These are phyloP conservation scores for Coprinellus micaceus DNA, from an alignment of 768 basidiomycete species.

Conservation along the genomic window DNA sequence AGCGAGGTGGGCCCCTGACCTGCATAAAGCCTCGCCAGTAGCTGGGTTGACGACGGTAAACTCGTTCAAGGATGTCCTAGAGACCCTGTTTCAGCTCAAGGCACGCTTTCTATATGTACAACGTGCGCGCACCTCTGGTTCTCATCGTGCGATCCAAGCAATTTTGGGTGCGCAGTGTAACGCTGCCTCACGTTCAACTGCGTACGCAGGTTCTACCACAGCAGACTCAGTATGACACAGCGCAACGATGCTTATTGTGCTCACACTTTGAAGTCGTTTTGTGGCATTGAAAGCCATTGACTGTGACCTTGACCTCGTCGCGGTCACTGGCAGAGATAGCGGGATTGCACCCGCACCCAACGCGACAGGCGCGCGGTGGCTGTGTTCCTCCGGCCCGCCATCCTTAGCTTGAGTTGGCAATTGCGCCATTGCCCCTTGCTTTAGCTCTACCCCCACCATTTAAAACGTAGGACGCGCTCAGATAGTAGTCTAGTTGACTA, in stretches of 20 bases:
- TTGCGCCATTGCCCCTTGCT: too few relatives aligned
- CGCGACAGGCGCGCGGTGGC: too few relatives aligned
- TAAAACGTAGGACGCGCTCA: too few relatives aligned
- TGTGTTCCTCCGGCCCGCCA: too few relatives aligned
- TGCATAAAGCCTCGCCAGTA: slow-evolving; percentile 54
- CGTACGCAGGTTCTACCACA: background rate
- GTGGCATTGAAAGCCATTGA: background rate
- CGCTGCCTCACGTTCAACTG: background rate
- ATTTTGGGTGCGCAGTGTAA: background rate
- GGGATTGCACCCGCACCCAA: too few relatives aligned
- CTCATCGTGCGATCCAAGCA: background rate
- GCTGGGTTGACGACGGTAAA: slow-evolving; percentile 66
- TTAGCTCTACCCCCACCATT: too few relatives aligned
- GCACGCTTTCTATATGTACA: background rate
- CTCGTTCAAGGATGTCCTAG: slow-evolving; percentile 24
- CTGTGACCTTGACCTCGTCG: too few relatives aligned
- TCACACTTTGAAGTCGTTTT: slow-evolving; percentile 1
- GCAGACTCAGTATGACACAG: too few relatives aligned
- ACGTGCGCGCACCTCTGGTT: slow-evolving; percentile 17
- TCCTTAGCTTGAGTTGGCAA: too few relatives aligned
- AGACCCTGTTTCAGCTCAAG: background rate
- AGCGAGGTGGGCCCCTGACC: slow-evolving; percentile 36
- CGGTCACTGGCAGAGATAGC: too few relatives aligned
- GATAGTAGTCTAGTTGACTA: too few relatives aligned
- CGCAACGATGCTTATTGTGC: too few relatives aligned